These are phyloP conservation scores for Trametes villosa DNA, from an alignment of 768 basidiomycete genomes.

Conservation along the genomic window DNA sequence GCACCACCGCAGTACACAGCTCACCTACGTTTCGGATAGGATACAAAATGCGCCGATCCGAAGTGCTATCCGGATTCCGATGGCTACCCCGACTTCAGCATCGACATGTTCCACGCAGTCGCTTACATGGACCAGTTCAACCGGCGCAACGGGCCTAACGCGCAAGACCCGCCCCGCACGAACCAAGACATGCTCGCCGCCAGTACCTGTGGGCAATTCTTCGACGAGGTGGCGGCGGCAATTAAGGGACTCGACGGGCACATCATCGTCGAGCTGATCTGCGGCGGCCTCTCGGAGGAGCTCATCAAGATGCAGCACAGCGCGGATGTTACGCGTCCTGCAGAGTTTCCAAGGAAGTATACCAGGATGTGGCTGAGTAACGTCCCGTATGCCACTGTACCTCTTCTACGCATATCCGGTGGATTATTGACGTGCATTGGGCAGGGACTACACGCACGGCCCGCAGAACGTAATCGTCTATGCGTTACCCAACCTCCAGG, in stretches of 20 bases:
- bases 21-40: background rate
- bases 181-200: background rate
- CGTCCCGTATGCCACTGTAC: constrained; percentile 33
- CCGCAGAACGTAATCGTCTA: constrained; percentile 34
- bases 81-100: constrained; percentile 1
- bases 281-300: constrained; percentile 37
- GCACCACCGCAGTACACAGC: background rate
- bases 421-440: background rate
- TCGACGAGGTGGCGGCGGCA: constrained; percentile 32
- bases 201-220: constrained; percentile 29
- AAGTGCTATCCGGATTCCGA: background rate
- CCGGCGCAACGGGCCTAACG: background rate
- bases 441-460: constrained; percentile 40
- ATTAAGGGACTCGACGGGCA: constrained; percentile 30
- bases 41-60: background rate
- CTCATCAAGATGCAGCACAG: constrained; percentile 35
- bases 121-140: background rate
- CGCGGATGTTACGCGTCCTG: constrained; percentile 31
- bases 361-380: constrained; percentile 43
- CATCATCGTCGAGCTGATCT: constrained; percentile 36
- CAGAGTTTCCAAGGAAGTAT: constrained; percentile 35
- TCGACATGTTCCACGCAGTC: constrained; percentile 3
- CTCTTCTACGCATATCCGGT: no score
- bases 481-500: constrained; percentile 34
- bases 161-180: background rate